A percentile compares a stretch with the other conserved stretches of the same genome.
Evolutionary conservation across 306 rosid species (phyloP).

Genomic region (Cajanus cajan): DNA sequence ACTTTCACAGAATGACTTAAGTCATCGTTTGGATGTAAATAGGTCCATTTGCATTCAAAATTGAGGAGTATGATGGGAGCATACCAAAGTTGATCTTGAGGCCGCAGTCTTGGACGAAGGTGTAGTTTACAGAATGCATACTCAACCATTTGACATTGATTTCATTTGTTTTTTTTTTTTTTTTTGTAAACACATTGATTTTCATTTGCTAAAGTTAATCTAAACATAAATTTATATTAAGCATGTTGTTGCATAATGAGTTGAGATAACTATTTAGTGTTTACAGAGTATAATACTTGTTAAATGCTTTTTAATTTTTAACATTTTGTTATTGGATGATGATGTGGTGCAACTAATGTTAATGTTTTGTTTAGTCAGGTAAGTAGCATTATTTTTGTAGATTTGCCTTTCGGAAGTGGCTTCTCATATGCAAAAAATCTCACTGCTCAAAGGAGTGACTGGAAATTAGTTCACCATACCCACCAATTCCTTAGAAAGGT

Average conservation of each 20-base stretch:
- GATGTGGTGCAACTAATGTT: background rate
- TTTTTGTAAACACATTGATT: too few species aligned
- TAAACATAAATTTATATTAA: background rate
- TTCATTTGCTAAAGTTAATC: background rate
- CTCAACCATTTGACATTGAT: background rate
- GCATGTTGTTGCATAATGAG: background rate
- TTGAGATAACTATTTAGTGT: too few species aligned
- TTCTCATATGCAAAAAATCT: conserved; percentile 51
- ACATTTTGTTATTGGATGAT: background rate
- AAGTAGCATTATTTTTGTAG: conserved; percentile 47
- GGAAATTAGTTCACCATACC: conserved; percentile 35
- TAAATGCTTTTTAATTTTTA: background rate
- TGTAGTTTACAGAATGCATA: background rate
- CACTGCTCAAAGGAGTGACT: conserved; percentile 32
- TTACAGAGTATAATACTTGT: too few species aligned
- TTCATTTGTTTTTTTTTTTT: too few species aligned
- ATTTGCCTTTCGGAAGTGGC: conserved; percentile 35
- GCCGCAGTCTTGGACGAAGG: conserved; percentile 43
- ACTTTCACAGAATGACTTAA: background rate
- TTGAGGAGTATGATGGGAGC: conserved; percentile 44
- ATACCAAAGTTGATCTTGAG: conserved; percentile 42
- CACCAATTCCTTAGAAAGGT: conserved; percentile 59
- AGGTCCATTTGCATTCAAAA: conserved; percentile 55
- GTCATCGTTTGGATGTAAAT: background rate
- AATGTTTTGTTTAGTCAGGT: conserved; percentile 23